phyloP scores from a whole-genome alignment of 2,329 filamentous ascomycete genomes.

The Diplodia intermedia region DNA sequence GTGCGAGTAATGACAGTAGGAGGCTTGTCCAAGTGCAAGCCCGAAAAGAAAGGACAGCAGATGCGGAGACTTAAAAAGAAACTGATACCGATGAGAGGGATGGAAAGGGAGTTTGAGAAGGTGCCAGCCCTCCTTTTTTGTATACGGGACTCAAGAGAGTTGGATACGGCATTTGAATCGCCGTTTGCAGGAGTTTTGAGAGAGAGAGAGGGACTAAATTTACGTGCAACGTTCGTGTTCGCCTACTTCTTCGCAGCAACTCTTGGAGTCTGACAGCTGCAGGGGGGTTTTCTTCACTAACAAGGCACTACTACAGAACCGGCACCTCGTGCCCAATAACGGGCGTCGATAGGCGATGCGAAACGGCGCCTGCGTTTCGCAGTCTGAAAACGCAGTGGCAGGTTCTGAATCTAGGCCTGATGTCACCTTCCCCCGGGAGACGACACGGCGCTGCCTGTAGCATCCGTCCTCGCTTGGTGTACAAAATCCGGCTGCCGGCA shows the following conservation, averaged over 20 bases:
- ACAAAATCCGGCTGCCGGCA: not conserved
- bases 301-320: not conserved
- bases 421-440: constrained; percentile 9
- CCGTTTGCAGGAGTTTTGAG: not conserved
- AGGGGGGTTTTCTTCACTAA: not conserved
- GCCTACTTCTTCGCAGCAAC: constrained; percentile 2
- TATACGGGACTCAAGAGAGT: not conserved
- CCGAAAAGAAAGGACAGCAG: not conserved
- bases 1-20: not conserved
- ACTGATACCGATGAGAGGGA: not conserved
- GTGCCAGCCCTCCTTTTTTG: not conserved
- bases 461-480: not conserved
- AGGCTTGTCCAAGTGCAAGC: constrained; percentile 8
- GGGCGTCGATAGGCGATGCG: not conserved
- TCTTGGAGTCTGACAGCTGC: not conserved
- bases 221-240: constrained; percentile 7
- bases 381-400: constrained; percentile 3
- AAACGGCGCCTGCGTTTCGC: not conserved
- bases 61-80: not conserved
- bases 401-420: constrained; percentile 3
- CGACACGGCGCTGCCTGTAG: not conserved
- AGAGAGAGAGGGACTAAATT: not conserved
- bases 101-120: too few species aligned
- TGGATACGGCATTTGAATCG: not conserved
- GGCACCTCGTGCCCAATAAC: not conserved